Evolutionary conservation across 1,139 yeast species (phyloP).

Genomic region (Kurtzmaniella quercitrusa): DNA sequence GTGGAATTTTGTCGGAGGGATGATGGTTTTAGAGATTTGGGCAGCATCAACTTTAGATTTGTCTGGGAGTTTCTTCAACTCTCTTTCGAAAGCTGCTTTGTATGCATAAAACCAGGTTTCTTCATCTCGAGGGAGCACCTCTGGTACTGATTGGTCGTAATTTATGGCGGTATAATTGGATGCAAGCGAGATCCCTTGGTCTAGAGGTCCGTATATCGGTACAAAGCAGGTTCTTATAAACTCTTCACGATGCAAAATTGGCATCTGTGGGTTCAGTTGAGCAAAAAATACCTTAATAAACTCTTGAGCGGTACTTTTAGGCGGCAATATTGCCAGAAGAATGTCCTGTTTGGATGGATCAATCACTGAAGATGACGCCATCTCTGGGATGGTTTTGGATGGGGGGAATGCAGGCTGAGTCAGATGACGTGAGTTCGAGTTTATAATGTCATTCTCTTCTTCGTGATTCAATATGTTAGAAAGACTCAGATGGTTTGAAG

Average conservation of each 20-base stretch:
- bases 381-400: background rate
- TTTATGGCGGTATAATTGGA: slow-evolving; percentile 56
- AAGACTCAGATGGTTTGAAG: background rate
- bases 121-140: slow-evolving; percentile 17
- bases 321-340: slow-evolving; percentile 57
- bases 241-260: slow-evolving; percentile 75
- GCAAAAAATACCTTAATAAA: slow-evolving; percentile 68
- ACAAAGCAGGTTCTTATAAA: slow-evolving; percentile 62
- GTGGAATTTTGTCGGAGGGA: slow-evolving; percentile 43
- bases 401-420: background rate
- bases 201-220: slow-evolving; percentile 73
- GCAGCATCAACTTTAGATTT: slow-evolving; percentile 18
- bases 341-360: slow-evolving; percentile 13
- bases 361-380: slow-evolving; percentile 1
- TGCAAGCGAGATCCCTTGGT: slow-evolving; percentile 53
- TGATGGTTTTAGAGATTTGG: slow-evolving; percentile 31
- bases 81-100: slow-evolving; percentile 20
- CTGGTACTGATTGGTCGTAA: slow-evolving; percentile 9
- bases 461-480: background rate
- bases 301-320: slow-evolving; percentile 65
- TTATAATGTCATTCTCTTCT: background rate
- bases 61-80: slow-evolving; percentile 10
- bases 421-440: background rate
- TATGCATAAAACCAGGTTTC: slow-evolving; percentile 46
- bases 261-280: slow-evolving; percentile 78